A percentile compares a stretch with the other conserved stretches of the same genome.
phyloP scores from a whole-genome alignment of 345 rosid species.

The Populus euphratica region DNA sequence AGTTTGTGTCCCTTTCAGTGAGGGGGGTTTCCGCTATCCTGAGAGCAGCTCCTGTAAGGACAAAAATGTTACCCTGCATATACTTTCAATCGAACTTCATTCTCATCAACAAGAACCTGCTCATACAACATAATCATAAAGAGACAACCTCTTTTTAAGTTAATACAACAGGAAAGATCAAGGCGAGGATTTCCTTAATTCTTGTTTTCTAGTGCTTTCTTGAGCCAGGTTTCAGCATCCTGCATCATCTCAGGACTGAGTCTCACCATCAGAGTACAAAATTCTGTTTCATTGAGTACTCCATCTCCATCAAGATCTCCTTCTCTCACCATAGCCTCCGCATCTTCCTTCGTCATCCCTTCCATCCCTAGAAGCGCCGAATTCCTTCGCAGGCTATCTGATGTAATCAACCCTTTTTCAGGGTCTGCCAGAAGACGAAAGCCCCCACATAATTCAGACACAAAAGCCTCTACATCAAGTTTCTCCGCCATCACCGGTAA shows the following conservation, averaged over 20 bases:
- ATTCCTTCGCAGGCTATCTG: conserved; percentile 60
- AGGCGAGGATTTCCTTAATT: conserved; percentile 30
- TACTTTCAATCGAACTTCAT: neutral
- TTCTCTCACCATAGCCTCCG: conserved; percentile 72
- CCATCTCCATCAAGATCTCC: conserved; percentile 87
- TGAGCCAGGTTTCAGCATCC: conserved; percentile 70
- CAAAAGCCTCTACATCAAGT: conserved; percentile 71
- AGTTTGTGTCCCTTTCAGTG: neutral
- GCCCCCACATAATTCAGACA: conserved; percentile 75
- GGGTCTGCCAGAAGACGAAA: conserved; percentile 73
- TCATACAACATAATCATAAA: neutral
- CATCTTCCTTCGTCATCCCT: conserved; percentile 68
- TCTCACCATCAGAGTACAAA: conserved; percentile 84
- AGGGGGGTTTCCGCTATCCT: neutral
- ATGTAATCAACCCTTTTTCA: conserved; percentile 51
- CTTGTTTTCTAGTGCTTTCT: conserved; percentile 61
- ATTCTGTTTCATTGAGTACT: conserved; percentile 66
- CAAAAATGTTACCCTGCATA: neutral
- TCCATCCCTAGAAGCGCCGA: conserved; percentile 68
- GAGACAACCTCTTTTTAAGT: neutral
- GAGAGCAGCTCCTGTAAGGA: neutral
- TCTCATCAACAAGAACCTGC: neutral
- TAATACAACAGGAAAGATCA: neutral
- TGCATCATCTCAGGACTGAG: conserved; percentile 87
- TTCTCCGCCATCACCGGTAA: conserved; percentile 87